Evolutionary conservation across 192 early-diverging fungal species (phyloP), one percentile per base, ranked within the genome.

Genomic region (Funneliformis geosporum): DNA sequence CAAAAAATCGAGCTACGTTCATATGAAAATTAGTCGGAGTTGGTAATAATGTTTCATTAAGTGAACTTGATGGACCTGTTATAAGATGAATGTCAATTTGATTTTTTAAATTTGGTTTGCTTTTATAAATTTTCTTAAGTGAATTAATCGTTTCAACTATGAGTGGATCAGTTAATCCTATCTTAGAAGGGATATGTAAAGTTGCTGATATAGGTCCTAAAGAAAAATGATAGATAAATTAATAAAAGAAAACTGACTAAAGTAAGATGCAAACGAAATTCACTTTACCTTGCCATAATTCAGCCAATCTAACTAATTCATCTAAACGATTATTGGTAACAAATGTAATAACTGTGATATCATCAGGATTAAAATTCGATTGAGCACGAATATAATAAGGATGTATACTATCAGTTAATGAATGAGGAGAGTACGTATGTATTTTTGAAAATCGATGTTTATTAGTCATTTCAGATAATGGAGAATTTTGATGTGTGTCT

Each of bases 141-240:
- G 25, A 14, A 60, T 67, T 18, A 65, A 44, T 12, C 59, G 33
- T 25, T 60, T 79, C 4, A 28, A 61, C 4, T 79, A 59, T 59
- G 46, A 77, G 33, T 25, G 44, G 25, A 64, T 75, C 46, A 72
- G 67, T 5, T 70, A 50, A 23, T 40, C 67, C 38, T 72, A 44
- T 8, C 42, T 75, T 39, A 12, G 72, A 68, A 33, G 75, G 76
- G 8, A 87, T 78, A 70, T 90, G 87, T 73, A 90, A 50, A 9
- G 87, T 87, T 2, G 83, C 89, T 7, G 89, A 88, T 23, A 90
- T 85, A 18, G 86, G 88, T 5, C 87, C 89, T 88, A 38, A 42
- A 21, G 44, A 16, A 38, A 60, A 18, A 60, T 2, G 0, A 28
- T 8, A 81, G 33, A 33, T 60, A 50, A 60, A 70, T 79, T 59